A percentile compares a stretch with the other conserved stretches of the same genome.
Evolutionary conservation across 192 early-diverging fungal species (phyloP).

Genomic region (Podila clonocystis): DNA sequence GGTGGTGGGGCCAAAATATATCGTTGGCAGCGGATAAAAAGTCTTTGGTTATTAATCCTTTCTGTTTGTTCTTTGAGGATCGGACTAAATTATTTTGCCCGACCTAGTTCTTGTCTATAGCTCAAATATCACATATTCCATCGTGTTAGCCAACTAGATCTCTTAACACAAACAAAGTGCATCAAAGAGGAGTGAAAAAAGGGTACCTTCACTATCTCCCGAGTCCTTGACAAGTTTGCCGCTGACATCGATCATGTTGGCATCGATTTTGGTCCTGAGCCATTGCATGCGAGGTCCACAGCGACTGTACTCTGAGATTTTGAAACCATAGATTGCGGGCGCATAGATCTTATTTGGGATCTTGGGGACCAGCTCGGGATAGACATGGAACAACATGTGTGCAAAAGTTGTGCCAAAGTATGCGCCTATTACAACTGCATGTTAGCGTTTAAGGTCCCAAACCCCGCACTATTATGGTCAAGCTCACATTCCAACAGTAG

Average conservation of each 20-base stretch:
- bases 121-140: no score
- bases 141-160: no score
- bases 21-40: no score
- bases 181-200: no score
- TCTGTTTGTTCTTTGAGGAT: no score
- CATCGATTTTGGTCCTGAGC: conserved; percentile 71
- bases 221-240: conserved; percentile 39
- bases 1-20: no score
- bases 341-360: conserved; percentile 70
- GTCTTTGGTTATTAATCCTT: no score
- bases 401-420: conserved; percentile 98
- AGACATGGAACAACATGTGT: conserved; percentile 90
- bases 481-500: background rate
- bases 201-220: conserved; percentile 14
- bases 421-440: conserved; percentile 67
- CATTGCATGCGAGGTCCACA: conserved; percentile 92
- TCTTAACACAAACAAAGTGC: no score
- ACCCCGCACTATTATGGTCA: conserved; percentile 25
- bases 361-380: conserved; percentile 77
- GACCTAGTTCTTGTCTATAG: background rate
- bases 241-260: conserved; percentile 18
- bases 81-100: no score
- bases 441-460: background rate
- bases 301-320: conserved; percentile 77
- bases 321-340: conserved; percentile 94